phyloP scores from a whole-genome alignment of 2,329 filamentous ascomycete species.

The Lecanosticta acicola region DNA sequence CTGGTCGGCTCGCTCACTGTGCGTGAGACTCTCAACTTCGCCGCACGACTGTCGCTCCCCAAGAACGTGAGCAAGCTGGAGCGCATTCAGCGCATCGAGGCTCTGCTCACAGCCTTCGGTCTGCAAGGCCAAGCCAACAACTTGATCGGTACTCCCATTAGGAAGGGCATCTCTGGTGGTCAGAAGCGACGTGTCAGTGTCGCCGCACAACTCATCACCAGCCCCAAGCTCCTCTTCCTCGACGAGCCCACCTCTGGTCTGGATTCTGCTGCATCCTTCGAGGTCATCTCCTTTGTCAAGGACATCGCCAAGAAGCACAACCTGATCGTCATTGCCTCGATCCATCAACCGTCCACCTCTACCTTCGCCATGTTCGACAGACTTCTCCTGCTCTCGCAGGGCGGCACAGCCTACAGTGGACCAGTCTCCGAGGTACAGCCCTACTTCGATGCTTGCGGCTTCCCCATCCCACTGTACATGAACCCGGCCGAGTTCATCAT shows the following conservation, averaged over 20 bases:
- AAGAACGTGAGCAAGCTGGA: constrained; percentile 51
- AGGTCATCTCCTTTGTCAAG: constrained; percentile 70
- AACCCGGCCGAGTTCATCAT: constrained; percentile 79
- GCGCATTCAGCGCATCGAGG: constrained; percentile 57
- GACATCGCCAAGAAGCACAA: constrained; percentile 61
- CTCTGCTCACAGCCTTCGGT: constrained; percentile 66
- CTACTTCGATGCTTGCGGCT: constrained; percentile 60
- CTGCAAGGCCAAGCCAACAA: constrained; percentile 63
- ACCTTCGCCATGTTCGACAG: constrained; percentile 79
- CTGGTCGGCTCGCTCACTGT: constrained; percentile 77
- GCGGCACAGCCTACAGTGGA: constrained; percentile 69
- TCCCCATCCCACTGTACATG: constrained; percentile 60
- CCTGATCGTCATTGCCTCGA: constrained; percentile 73
- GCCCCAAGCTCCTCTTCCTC: constrained; percentile 72
- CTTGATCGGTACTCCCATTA: constrained; percentile 73
- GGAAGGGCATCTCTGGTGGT: constrained; percentile 77
- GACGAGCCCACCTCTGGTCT: constrained; percentile 81
- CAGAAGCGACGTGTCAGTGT: constrained; percentile 78
- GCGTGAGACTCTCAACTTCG: constrained; percentile 71
- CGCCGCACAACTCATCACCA: constrained; percentile 74
- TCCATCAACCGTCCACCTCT: constrained; percentile 77
- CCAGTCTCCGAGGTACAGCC: constrained; percentile 50
- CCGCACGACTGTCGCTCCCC: constrained; percentile 60
- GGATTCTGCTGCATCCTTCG: constrained; percentile 69
- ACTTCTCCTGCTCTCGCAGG: constrained; percentile 65